phyloP scores from a whole-genome alignment of 73 alveolate species.

The Stentor roeselii region DNA sequence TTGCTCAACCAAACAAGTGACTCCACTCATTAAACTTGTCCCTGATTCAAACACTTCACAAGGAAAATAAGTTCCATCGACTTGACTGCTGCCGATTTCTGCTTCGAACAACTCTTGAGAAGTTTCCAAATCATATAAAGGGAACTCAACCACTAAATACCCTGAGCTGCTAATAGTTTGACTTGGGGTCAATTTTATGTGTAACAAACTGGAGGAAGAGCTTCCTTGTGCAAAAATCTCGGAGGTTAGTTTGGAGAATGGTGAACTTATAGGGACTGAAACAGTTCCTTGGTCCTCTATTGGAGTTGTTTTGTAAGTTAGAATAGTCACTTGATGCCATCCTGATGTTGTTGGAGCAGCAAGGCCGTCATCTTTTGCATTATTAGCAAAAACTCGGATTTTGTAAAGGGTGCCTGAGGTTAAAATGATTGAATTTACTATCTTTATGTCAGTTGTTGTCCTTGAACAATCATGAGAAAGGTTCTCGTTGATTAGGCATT shows the following conservation, averaged over 20 bases:
- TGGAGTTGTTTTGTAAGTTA: not conserved
- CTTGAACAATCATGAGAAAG: not conserved
- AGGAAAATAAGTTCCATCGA: slow-evolving; percentile 16
- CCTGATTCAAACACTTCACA: slow-evolving; percentile 7
- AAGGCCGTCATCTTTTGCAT: not conserved
- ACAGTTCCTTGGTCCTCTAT: not conserved
- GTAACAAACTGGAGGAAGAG: not conserved
- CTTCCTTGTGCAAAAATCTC: not conserved
- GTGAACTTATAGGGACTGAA: not conserved
- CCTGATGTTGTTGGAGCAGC: not conserved
- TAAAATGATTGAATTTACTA: not conserved
- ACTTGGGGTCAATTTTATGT: not conserved
- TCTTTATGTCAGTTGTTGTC: not conserved
- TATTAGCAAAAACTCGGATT: not conserved
- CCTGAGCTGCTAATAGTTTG: not conserved
- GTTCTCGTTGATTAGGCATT: not conserved
- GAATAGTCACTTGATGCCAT: not conserved
- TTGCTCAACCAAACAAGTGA: not conserved
- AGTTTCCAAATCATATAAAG: not conserved
- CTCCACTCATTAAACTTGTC: not conserved
- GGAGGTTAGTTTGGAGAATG: not conserved
- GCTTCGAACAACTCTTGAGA: not conserved
- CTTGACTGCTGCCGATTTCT: not conserved
- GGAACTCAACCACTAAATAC: not conserved
- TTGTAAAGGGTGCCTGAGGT: not conserved